Evolutionary conservation across 257 asterid genomes (phyloP), one percentile per base, ranked within the genome.

Genomic region (Coffea eugenioides): DNA sequence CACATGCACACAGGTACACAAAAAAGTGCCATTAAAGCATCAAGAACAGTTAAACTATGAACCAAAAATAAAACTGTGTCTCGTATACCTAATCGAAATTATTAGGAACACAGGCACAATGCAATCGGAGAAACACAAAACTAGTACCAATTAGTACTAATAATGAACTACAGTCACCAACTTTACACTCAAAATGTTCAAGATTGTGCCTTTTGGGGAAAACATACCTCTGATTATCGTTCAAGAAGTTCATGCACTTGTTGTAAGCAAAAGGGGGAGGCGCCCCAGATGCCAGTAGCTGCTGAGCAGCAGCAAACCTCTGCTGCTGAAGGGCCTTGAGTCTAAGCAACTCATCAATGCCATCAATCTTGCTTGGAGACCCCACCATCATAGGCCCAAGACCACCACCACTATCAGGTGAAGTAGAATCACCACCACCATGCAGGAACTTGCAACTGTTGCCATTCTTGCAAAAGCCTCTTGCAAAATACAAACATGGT

Each of bases 401-500:
- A 78, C 73, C 79, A 74, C 67, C 54, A 59, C 43, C 75, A 25
- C 52, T 80, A 43, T 82, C 84, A 13, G 75, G 81, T 7, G 83
- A 67, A 74, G 27, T 21, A 59, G 83, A 80, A 74, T 80, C 83
- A 18, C 79, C 84, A 65, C 85, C 84, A 80, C 84, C 78, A 61
- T 94, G 98, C 82, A 83, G 21, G 83, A 92, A 94, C 84, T 90
- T 91, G 56, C 97, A 92, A 81, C 77, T 79, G 41, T 79, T 80
- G 0, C 97, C 98, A 57, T 94, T 91, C 85, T 94, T 92, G 80
- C 98, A 94, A 61, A 90, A 91, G 4, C 98, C 98, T 71, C 91
- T 87, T 0, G 97, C 92, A 62, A 59, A 94, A 84, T 91, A 94
- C 89, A 91, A 84, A 89, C 97, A 94, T 27, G 97, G 97, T 81